These are phyloP conservation scores for Wickerhamiella kurtzmanii DNA, from an alignment of 805 yeast species.

Conservation along the genomic window DNA sequence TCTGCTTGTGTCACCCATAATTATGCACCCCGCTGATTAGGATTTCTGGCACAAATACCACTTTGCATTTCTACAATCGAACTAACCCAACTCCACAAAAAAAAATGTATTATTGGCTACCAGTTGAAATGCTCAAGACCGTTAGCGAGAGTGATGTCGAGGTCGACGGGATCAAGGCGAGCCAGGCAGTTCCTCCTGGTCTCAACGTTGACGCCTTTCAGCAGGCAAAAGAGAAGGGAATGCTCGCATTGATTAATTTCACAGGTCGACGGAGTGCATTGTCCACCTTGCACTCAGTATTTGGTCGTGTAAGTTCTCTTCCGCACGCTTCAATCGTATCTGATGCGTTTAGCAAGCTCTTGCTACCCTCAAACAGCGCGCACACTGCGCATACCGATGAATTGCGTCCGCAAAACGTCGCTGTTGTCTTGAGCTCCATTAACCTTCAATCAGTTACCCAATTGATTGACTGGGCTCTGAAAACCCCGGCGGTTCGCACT, in stretches of 20 bases:
- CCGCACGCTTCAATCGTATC: neutral
- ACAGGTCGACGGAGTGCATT: neutral
- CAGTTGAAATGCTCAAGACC: neutral
- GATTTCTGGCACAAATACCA: no score
- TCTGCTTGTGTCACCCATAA: no score
- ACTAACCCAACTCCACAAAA: no score
- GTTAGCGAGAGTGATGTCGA: neutral
- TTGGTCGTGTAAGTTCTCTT: neutral
- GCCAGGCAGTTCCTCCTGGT: neutral
- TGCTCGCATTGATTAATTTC: neutral
- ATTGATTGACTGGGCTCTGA: neutral
- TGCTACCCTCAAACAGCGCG: neutral
- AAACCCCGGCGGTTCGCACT: neutral
- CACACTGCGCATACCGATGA: neutral
- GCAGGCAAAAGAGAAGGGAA: neutral
- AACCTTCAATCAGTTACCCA: neutral
- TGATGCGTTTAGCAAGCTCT: neutral
- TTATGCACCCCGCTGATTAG: no score
- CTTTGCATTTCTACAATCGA: no score
- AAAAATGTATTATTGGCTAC: neutral
- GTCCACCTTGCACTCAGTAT: neutral
- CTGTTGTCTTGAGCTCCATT: neutral
- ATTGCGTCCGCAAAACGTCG: neutral
- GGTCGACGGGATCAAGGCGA: neutral
- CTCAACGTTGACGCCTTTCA: neutral